Base-by-base conservation (phyloP, 805 yeast species). In the Myxozyma lipomycoides region DNA sequence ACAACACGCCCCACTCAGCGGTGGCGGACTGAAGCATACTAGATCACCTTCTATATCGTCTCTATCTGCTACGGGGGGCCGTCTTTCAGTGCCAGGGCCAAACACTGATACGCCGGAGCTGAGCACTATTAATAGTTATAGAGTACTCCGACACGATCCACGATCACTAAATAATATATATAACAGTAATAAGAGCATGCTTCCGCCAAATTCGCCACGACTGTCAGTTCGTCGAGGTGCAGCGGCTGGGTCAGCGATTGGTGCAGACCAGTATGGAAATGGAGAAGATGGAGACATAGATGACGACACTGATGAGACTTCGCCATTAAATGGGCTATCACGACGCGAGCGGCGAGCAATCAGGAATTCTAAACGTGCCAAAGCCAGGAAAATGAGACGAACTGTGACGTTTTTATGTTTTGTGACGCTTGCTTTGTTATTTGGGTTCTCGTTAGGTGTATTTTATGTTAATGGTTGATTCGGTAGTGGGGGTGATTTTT, bases 221-320 rank as follows among this genome's bases (percentile, higher is more conserved):
- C 24, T 25, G 10, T 40, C 45, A 9, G 21, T 77, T 79, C 10
- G 83, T 79, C 59, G 89, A 87, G 1, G 78, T 83, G 32, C 32
- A 28, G 0, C 84, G 82, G 42, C 79, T 35, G 38, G 38, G 4
- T 49, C 54, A 10, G 49, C 51, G 5, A 40, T 48, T 17, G 49
- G 46, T 18, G 44, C 24, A 23, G 48, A 35, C 18, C 15, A 6
- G 9, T 35, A 40, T 18, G 32, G 43, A 6, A 60, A 63, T 40
- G 74, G 67, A 23, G 66, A 64, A 18, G 68, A 61, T 37, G 65
- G 73, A 39, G 83, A 78, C 49, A 78, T 73, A 47, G 73, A 73
- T 51, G 82, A 77, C 54, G 83, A 76, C 54, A 83, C 79, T 45
- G 53, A 58, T 24, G 75, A 71, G 44, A 54, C 61, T 5, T 59